Base-by-base conservation (phyloP, 1,139 yeast genomes). In the Pneumocystis jirovecii region DNA sequence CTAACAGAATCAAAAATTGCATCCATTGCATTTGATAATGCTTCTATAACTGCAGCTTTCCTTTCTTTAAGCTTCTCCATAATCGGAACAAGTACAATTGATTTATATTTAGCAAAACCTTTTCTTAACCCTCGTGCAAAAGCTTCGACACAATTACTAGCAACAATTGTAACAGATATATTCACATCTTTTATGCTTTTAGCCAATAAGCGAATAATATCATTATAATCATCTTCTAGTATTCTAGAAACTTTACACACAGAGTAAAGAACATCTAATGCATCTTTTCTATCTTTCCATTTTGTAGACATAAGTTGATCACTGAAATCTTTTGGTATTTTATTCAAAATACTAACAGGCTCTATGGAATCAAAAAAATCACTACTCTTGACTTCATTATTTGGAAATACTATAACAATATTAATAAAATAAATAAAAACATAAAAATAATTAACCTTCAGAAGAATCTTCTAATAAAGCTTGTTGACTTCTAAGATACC, bases 201-300 rank as follows among this genome's bases (percentile, higher is more conserved):
- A n/a, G 86, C 83, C 70, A 89, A 79, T 1, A 80, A 74, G 67
- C 85, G 78, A 29, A 86, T 76, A 17, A 91, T 74, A 1, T 82
- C 85, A 4, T 81, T 71, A 73, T 86, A 90, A 73, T 91, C 96
- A n/a, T 83, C 85, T 1, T 34, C 68, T 62, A 74, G 77, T 64
- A 83, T 74, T 68, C 80, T 82, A 60, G 83, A 76, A 3, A 78
- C 80, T 63, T 77, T 76, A 61, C 89, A 78, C 12, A 79, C 76
- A 5, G 79, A 79, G 39, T 79, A 76, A 1, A 86, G 82, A 69
- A 85, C 90, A 65, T 89, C 95, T 68, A 95, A 78, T 0, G 82
- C 90, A 70, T 88, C 97, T 67, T 88, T 90, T 70, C 98, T 81
- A 66, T 90, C 97, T 73, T 91, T 90, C 98, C 98, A 93, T 71